Base-by-base conservation (phyloP, 192 early-diverging fungal species). In the Ramicandelaber brevisporus region DNA sequence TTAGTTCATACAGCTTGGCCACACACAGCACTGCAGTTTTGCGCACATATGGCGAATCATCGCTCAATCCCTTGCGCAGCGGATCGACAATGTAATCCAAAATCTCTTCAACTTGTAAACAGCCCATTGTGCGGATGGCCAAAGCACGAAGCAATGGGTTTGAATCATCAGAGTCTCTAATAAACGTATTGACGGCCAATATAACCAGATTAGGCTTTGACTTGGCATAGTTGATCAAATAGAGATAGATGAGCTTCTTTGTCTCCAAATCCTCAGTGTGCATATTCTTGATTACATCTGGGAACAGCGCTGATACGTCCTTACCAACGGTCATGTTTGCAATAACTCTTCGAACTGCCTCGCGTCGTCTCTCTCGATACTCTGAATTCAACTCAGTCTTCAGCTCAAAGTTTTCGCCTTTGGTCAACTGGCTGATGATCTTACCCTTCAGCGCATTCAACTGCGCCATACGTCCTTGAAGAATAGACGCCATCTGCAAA, bases 281-380 rank as follows among this genome's bases (percentile, higher is more conserved):
- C 92, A 98, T 98, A 59, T 90, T 90, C 46, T 95, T 95, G 20
- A 98, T 65, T 11, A 98, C 87, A 37, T 98, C 89, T 0, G 88
- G 77, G 32, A 98, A 98, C 14, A 98, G 59, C 1, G 70, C 68
- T 34, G 70, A 76, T 35, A 98, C 90, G 48, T 98, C 92, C 42
- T 98, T 98, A 36, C 92, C 92, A 18, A 98, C 82, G 5, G 92
- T 98, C 92, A 98, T 98, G 53, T 98, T 98, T 24, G 92, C 92
- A 47, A 98, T 95, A 26, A 98, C 90, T 47, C 87, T 79, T 39
- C 92, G 88, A 18, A 98, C 89, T 0, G 87, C 81, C 58, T 98
- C 92, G 48, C 93, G 95, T 30, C 92, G 65, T 27, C 73, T 58
- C 36, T 95, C 83, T 34, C 70, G 74, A 57, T 95, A 95, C 58